A percentile compares a stretch with the other conserved stretches of the same genome.
These are phyloP conservation scores for Immersiporthe knoxdaviesiana DNA, from an alignment of 2,329 filamentous ascomycete species.

Conservation along the genomic window DNA sequence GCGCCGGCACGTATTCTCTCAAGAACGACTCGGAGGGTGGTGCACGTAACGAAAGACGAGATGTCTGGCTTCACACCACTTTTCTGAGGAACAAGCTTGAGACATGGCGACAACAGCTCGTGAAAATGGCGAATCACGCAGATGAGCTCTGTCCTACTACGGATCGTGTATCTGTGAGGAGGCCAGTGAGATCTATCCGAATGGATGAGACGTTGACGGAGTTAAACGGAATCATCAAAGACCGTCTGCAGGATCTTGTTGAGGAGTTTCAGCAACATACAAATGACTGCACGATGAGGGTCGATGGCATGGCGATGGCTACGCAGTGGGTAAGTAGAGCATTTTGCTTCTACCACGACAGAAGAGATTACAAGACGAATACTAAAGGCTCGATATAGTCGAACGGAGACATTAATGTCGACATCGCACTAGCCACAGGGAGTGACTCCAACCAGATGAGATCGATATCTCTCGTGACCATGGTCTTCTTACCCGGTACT, in stretches of 20 bases:
- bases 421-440: conserved; percentile 36
- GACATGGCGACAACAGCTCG: background rate
- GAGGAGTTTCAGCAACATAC: conserved; percentile 40
- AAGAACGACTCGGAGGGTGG: background rate
- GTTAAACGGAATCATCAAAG: background rate
- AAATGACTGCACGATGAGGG: conserved; percentile 39
- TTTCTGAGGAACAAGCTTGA: background rate
- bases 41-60: background rate
- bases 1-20: background rate
- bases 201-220: background rate
- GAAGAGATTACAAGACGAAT: background rate
- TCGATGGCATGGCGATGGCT: conserved; percentile 42
- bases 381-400: conserved; percentile 29
- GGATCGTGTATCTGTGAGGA: background rate
- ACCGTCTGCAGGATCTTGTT: conserved; percentile 31
- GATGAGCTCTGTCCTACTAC: background rate
- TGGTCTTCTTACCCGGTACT: conserved; percentile 40
- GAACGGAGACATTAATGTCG: conserved; percentile 37
- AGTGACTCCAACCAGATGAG: conserved; percentile 37
- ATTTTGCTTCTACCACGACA: background rate
- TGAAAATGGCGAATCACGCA: background rate
- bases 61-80: background rate
- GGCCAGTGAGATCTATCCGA: background rate
- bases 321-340: conserved; percentile 39
- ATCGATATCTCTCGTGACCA: conserved; percentile 37